phyloP scores from a whole-genome alignment of 108 stramenopile genomes.

The Skeletonema marinoi region DNA sequence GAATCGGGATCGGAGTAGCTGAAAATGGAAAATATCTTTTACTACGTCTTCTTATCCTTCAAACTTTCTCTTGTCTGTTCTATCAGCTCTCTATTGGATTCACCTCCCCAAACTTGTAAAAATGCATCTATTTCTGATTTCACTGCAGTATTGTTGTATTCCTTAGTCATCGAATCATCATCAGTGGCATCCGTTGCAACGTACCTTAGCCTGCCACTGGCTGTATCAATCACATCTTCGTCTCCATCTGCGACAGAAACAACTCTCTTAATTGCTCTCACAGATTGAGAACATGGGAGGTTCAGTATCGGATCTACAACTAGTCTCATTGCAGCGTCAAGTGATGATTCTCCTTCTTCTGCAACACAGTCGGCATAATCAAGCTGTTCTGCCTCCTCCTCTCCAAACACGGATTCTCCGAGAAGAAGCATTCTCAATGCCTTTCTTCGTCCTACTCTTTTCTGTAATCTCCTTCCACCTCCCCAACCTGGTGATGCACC shows the following conservation, averaged over 20 bases:
- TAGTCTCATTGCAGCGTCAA: slow-evolving; percentile 43
- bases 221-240: slow-evolving; percentile 18
- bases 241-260: slow-evolving; percentile 44
- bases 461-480: slow-evolving; percentile 30
- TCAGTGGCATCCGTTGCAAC: background rate
- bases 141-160: slow-evolving; percentile 25
- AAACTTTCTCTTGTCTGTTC: slow-evolving; percentile 23
- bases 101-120: slow-evolving; percentile 38
- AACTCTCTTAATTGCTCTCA: slow-evolving; percentile 36
- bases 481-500: slow-evolving; percentile 48
- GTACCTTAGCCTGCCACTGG: background rate
- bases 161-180: background rate
- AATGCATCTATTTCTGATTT: slow-evolving; percentile 35
- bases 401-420: slow-evolving; percentile 27
- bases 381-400: slow-evolving; percentile 17
- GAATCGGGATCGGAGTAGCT: no score
- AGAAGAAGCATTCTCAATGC: slow-evolving; percentile 42
- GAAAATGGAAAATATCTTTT: background rate
- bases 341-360: slow-evolving; percentile 23
- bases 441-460: slow-evolving; percentile 24
- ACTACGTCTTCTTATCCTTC: slow-evolving; percentile 4
- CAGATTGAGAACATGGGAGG: slow-evolving; percentile 37
- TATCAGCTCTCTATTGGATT: slow-evolving; percentile 32
- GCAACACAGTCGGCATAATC: slow-evolving; percentile 36
- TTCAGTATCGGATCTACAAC: slow-evolving; percentile 28